Evolutionary conservation across 1,139 yeast species (phyloP), one percentile per base, ranked within the genome.

Genomic region (Scheffersomyces quercinus): DNA sequence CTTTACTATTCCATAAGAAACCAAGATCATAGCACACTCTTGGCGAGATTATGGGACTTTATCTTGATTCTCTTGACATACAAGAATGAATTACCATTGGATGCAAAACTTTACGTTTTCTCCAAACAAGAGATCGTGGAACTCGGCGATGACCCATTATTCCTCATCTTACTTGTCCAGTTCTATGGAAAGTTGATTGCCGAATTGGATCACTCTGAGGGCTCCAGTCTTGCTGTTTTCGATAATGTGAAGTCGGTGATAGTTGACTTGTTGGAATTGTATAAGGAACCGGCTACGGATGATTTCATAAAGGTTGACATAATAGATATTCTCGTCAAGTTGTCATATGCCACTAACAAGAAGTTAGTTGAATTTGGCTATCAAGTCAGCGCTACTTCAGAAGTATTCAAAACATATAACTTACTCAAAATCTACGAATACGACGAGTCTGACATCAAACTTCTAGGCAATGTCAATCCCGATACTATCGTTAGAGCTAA

Each of bases 1-100:
- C 35, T 48, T 8, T 47, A 45, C 29, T 39, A 41, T 11, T 15
- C 29, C 13, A 41, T 43, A 12, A 45, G 48, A 24, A 33, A 28
- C 16, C 12, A 29, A 8, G 28, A 39, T 10, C 44, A 49, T 30
- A 36, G 54, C 13, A 44, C 54, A 3, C 44, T 53, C 28, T 28
- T 44, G 5, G 52, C 69, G 0, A 49, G 73, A 28, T 54, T 65
- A 26, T 50, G 68, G 36, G 70, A 65, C 40, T 54, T 52, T 39
- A 39, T 60, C 1, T 44, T 54, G 11, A 38, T 59, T 2, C 35
- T 62, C 36, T 40, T 46, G 37, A 54, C 49, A 10, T 41, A 44
- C 30, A 50, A 13, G 13, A n/a, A 10, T 14, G 35, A 31, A 11
- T 11, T 14, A 9, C 35, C 35, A 31, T 31, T 31, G 24, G 35